Conservation (phyloP, 78 protist genomes). For the Isochrysis galbana region DNA sequence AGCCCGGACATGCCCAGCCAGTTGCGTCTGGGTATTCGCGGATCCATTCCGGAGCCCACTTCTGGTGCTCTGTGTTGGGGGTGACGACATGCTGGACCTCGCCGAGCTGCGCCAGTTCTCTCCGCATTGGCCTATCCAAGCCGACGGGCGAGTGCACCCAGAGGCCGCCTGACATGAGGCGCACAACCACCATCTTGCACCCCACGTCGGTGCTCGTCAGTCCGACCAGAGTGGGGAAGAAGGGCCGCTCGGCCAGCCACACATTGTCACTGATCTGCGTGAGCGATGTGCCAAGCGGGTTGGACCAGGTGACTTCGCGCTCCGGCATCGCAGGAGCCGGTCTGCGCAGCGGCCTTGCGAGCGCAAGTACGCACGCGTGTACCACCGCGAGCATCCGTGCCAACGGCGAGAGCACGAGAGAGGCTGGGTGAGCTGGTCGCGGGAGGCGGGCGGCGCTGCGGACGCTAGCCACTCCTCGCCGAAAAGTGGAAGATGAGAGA, state of each 20-base stretch:
- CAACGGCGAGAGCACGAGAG: too few relatives aligned
- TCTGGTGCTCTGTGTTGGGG: slow-evolving; percentile 22
- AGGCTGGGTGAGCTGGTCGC: too few relatives aligned
- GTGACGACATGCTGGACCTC: background rate
- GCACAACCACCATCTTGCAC: background rate
- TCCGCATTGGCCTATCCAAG: background rate
- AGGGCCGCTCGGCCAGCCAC: slow-evolving; percentile 20
- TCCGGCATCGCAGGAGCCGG: background rate
- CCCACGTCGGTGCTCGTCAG: background rate
- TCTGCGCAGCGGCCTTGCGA: background rate
- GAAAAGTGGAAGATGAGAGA: too few relatives aligned
- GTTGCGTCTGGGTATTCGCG: background rate
- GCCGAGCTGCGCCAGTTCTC: background rate
- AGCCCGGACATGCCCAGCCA: background rate
- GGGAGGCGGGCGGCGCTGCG: too few relatives aligned
- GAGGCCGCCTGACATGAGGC: background rate
- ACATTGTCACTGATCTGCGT: background rate
- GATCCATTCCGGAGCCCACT: background rate
- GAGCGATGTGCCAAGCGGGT: background rate
- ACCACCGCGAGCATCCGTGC: too few relatives aligned
- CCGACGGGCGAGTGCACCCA: slow-evolving; percentile 32
- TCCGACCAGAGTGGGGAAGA: background rate
- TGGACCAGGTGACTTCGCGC: background rate
- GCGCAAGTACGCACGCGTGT: too few relatives aligned
- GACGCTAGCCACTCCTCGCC: too few relatives aligned